These are phyloP conservation scores for Colletotrichum sp. DNA, from an alignment of 2,329 filamentous ascomycete genomes.

Conservation along the genomic window DNA sequence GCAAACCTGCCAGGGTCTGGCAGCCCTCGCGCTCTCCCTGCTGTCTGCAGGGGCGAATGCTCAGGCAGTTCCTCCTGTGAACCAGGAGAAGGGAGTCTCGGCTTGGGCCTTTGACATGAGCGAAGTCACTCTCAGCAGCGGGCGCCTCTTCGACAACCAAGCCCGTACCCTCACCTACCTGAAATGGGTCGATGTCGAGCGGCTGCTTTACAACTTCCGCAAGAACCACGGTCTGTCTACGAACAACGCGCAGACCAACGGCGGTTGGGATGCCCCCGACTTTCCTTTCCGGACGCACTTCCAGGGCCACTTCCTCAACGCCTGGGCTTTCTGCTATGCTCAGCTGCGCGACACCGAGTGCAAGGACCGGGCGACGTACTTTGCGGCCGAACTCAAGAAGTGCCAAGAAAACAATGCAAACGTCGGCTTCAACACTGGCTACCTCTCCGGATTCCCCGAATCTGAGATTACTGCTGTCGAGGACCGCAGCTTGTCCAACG, in stretches of 20 bases:
- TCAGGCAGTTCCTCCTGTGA: slow-evolving; percentile 29
- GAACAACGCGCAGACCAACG: slow-evolving; percentile 47
- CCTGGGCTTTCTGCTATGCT: slow-evolving; percentile 55
- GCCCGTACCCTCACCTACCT: slow-evolving; percentile 52
- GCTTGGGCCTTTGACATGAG: slow-evolving; percentile 44
- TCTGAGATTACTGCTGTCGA: slow-evolving; percentile 53
- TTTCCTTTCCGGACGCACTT: slow-evolving; percentile 58
- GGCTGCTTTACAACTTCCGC: slow-evolving; percentile 55
- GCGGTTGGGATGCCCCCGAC: slow-evolving; percentile 58
- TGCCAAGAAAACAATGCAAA: slow-evolving; percentile 55
- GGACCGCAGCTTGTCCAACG: slow-evolving; percentile 45
- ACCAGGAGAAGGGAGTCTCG: slow-evolving; percentile 34
- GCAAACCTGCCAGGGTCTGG: not conserved
- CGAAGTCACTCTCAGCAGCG: slow-evolving; percentile 40
- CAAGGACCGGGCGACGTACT: slow-evolving; percentile 47
- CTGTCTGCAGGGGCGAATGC: not conserved
- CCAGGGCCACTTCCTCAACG: slow-evolving; percentile 57
- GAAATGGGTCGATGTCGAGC: slow-evolving; percentile 47
- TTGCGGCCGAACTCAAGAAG: slow-evolving; percentile 52
- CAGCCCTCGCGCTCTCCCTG: not conserved
- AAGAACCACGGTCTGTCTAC: slow-evolving; percentile 51
- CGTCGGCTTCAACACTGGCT: slow-evolving; percentile 48
- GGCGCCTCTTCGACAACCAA: slow-evolving; percentile 49
- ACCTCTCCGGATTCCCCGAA: slow-evolving; percentile 58
- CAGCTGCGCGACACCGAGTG: slow-evolving; percentile 46